Evolutionary conservation across 768 basidiomycete species (phyloP), one percentile per base, ranked within the genome.

Genomic region (Daedaleopsis sinensis): DNA sequence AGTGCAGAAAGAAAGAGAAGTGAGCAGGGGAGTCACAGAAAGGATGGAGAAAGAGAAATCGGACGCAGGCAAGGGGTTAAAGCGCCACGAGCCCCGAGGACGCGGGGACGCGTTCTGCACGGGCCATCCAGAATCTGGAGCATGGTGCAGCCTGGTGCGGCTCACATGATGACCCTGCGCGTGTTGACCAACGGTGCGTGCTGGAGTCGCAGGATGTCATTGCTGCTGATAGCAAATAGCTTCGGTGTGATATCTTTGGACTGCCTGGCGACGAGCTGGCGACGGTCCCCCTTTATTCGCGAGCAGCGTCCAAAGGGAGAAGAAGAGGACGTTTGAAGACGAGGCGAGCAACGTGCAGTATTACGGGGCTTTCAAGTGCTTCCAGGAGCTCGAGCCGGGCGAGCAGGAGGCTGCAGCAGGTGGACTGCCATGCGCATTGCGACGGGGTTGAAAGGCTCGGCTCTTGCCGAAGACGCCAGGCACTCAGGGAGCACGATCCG

Each of bases 91-190:
- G 49, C 39, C 27, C 27, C 27, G 38, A 5, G 39, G 27, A 10
- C 49, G 37, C 32, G 58, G 44, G 16, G 52, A 35, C 52, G 52
- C 57, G 50, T 19, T 46, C 51, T 58, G 44, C n/a, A 49, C 39
- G 37, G 36, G 52, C 32, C 35, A 59, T 44, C 50, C 21, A 53
- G 52, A 27, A 39, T 42, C 19, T 52, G 21, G 21, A 44, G 58
- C n/a, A n/a, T n/a, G n/a, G n/a, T 32, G 27, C 27, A 47, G n/a
- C 52, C 42, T 21, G 58, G 58, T 13, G 58, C 39, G 36, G 32
- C 58, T 52, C 58, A 59, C 58, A 53, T 53, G 58, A 59, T 24
- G 52, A 49, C 58, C 58, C 58, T 59, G 58, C 52, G 52, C 12
- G 46, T 27, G 10, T 54, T 53, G 44, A 59, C 58, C 11, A 54